phyloP scores from a whole-genome alignment of 257 asterid genomes.

The Solanum etuberosum region DNA sequence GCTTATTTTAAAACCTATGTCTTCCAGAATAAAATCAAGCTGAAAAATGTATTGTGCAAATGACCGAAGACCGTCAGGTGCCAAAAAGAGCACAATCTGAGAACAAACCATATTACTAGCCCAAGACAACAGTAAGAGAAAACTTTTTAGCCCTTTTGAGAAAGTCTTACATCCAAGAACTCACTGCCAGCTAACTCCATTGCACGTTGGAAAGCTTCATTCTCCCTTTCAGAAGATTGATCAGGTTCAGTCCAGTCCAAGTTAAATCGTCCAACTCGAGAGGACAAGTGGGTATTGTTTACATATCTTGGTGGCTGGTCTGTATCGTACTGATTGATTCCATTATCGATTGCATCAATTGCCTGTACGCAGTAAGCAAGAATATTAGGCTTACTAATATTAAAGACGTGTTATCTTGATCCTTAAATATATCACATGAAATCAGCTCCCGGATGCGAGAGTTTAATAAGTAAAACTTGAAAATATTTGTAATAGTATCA shows the following conservation, averaged over 20 bases:
- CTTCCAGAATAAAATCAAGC: not conserved
- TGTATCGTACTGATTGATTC: conserved; percentile 13
- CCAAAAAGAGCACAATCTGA: not conserved
- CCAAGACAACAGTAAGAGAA: not conserved
- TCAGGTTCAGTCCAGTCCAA: conserved; percentile 20
- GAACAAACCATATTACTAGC: not conserved
- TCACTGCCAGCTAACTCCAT: conserved; percentile 20
- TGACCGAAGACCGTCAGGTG: not conserved
- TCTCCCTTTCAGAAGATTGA: conserved; percentile 16
- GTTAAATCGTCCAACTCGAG: conserved; percentile 19
- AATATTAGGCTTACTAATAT: not conserved
- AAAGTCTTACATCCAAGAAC: conserved; percentile 11
- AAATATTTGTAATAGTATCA: not conserved
- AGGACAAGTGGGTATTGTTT: conserved; percentile 17
- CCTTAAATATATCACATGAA: not conserved
- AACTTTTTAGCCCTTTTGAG: not conserved
- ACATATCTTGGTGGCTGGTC: conserved; percentile 17
- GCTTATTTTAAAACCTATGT: not conserved
- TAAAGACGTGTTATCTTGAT: not conserved
- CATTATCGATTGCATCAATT: conserved; percentile 21
- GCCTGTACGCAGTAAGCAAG: conserved; percentile 1
- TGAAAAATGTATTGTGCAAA: not conserved
- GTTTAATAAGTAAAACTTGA: not conserved
- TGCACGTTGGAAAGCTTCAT: conserved; percentile 20
- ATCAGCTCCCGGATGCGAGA: not conserved